Conservation (phyloP, 169 alveolate species). For the Plasmodium inui region DNA sequence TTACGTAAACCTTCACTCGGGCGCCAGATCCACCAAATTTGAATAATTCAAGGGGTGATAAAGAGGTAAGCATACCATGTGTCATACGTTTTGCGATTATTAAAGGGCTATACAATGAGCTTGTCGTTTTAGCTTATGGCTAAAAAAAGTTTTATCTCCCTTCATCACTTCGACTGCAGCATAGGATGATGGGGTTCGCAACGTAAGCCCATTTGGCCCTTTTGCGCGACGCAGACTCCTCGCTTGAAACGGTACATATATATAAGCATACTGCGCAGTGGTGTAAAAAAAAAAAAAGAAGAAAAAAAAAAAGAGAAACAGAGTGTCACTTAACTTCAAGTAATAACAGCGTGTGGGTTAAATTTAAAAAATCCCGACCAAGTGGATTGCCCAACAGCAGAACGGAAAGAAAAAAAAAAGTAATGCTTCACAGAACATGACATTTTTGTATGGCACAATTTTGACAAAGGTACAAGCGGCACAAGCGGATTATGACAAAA, state of each 20-base stretch:
- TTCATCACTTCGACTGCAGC: background rate
- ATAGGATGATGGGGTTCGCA: background rate
- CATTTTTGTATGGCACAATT: background rate
- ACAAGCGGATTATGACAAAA: background rate
- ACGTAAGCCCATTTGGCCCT: background rate
- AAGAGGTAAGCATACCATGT: background rate
- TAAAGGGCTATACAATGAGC: background rate
- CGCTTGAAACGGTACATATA: background rate
- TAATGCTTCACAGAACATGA: background rate
- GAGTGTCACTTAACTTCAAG: background rate
- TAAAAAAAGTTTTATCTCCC: background rate
- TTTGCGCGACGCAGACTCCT: background rate
- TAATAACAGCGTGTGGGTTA: background rate
- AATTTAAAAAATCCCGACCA: background rate
- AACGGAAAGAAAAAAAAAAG: background rate
- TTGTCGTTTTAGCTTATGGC: background rate
- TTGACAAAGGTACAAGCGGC: background rate
- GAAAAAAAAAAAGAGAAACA: background rate
- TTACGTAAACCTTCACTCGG: background rate
- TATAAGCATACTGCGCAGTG: background rate
- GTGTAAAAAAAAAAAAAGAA: conserved; percentile 1
- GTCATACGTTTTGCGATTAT: background rate
- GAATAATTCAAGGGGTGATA: background rate
- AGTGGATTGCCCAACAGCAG: background rate
- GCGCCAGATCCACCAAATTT: background rate